Conservation (phyloP, 2,329 filamentous ascomycete species). For the Penicillium sp. region DNA sequence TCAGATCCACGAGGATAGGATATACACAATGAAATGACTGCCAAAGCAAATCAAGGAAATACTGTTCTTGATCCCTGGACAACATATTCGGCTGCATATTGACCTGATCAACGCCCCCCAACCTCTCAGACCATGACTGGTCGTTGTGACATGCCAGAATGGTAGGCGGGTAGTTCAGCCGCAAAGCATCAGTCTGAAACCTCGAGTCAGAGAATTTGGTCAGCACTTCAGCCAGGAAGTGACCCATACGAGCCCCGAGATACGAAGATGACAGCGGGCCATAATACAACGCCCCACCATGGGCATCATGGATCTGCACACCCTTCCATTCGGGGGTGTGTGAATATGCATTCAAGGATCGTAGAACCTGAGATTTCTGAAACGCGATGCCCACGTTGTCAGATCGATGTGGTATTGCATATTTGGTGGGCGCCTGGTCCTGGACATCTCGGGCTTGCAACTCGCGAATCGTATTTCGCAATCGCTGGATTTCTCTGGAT, state of each 20-base stretch:
- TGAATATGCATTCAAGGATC: neutral
- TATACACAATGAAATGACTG: conserved; percentile 45
- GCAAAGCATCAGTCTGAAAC: neutral
- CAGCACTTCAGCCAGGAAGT: conserved; percentile 33
- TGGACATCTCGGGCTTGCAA: neutral
- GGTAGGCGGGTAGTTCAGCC: conserved; percentile 5
- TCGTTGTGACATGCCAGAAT: neutral
- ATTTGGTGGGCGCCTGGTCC: conserved; percentile 1
- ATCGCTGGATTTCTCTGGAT: neutral
- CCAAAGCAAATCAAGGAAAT: conserved; percentile 51
- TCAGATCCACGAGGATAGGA: conserved; percentile 45
- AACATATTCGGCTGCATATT: conserved; percentile 35
- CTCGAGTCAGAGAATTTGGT: conserved; percentile 26
- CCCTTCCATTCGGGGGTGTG: neutral
- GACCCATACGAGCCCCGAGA: conserved; percentile 40
- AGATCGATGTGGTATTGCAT: neutral
- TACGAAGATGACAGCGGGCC: conserved; percentile 47
- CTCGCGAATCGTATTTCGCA: neutral
- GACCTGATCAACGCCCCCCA: too few species aligned
- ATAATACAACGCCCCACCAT: conserved; percentile 32
- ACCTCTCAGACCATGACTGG: neutral
- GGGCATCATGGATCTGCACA: conserved; percentile 1
- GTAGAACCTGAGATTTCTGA: neutral
- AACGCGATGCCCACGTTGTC: neutral
- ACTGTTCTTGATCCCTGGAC: conserved; percentile 47